These are phyloP conservation scores for Boletus holoroseus DNA, from an alignment of 1,284 basidiomycete species.

Conservation along the genomic window DNA sequence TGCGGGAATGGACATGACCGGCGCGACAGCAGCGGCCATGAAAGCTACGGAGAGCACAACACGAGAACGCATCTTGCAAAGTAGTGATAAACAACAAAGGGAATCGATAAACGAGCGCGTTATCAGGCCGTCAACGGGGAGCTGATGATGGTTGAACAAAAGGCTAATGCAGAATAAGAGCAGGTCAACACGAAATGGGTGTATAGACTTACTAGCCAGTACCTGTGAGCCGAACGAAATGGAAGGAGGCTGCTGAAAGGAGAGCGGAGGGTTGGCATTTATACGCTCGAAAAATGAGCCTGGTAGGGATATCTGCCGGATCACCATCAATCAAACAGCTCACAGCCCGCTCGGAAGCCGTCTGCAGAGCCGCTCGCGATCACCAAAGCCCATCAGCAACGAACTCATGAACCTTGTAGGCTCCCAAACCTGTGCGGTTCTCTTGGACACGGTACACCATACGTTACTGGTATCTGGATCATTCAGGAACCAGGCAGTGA, in stretches of 20 bases:
- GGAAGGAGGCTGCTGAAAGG: conserved; percentile 7
- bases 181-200: background rate
- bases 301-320: too few relatives aligned
- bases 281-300: background rate
- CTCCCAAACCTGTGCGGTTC: background rate
- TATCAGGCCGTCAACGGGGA: conserved; percentile 11
- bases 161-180: conserved; percentile 2
- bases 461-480: background rate
- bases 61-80: conserved; percentile 10
- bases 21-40: background rate
- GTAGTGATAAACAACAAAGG: background rate
- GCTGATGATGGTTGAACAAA: conserved; percentile 7
- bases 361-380: background rate
- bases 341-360: background rate
- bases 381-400: background rate
- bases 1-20: conserved; percentile 1
- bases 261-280: background rate
- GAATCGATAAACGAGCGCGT: conserved; percentile 5
- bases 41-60: conserved; percentile 1
- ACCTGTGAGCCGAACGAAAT: conserved; percentile 17
- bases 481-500: background rate
- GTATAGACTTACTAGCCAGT: conserved; percentile 4
- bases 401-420: background rate
- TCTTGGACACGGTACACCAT: background rate
- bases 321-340: too few relatives aligned